A percentile compares a stretch with the other conserved stretches of the same genome.
Conservation (phyloP, 805 yeast species). For the Candida hispaniensis region DNA sequence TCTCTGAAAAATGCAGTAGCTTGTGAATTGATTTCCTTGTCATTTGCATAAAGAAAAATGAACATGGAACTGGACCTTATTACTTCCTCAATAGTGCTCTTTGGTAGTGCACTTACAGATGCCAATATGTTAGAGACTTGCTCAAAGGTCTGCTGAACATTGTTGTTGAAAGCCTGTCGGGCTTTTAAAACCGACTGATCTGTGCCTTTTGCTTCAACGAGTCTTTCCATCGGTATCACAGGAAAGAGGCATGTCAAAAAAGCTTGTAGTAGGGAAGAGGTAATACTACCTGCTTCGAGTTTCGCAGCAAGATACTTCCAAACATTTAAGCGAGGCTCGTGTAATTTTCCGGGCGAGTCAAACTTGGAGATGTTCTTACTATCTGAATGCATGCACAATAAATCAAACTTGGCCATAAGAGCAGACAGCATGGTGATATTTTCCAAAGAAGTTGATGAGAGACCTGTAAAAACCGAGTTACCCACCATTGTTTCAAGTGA, state of each 20-base stretch:
- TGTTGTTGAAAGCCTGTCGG: conserved; percentile 5
- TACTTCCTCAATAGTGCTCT: conserved; percentile 3
- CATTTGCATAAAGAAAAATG: conserved; percentile 7
- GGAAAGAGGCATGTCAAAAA: conserved; percentile 6
- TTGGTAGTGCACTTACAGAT: conserved; percentile 4
- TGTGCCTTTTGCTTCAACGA: conserved; percentile 3
- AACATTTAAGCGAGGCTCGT: conserved; percentile 8
- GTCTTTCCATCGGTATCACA: conserved; percentile 2
- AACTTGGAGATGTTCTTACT: conserved; percentile 3
- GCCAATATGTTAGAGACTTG: conserved; percentile 7
- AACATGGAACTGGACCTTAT: conserved; percentile 1
- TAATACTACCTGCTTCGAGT: too few species aligned
- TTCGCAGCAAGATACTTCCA: conserved; percentile 6
- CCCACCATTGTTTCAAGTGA: conserved; percentile 3
- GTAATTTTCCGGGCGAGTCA: conserved; percentile 8
- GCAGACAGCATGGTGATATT: too few species aligned
- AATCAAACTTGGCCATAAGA: conserved; percentile 4
- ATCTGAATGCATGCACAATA: conserved; percentile 10
- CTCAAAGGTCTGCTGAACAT: background rate
- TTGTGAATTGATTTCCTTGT: conserved; percentile 2
- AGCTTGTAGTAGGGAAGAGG: too few species aligned
- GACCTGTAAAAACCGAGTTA: too few species aligned
- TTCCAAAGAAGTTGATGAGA: too few species aligned
- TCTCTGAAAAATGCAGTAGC: conserved; percentile 8
- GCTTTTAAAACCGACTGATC: background rate